phyloP scores from a whole-genome alignment of 495 filamentous ascomycete genomes.

The Aspergillus campestris region DNA sequence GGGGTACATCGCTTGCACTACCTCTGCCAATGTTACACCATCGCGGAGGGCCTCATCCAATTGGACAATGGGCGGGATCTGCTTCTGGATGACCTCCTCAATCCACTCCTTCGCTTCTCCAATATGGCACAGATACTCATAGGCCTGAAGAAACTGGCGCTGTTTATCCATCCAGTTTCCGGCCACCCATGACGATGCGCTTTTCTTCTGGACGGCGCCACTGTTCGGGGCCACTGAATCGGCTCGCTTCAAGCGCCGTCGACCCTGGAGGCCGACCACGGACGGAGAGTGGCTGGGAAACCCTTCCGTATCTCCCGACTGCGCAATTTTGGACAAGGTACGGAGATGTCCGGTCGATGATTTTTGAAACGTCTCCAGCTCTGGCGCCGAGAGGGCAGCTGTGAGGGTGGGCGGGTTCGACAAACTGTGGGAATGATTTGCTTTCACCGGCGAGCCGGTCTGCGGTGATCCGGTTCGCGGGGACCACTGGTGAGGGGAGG shows the following conservation, averaged over 20 bases:
- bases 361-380: slow-evolving; percentile 68
- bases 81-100: slow-evolving; percentile 81
- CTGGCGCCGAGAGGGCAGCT: slow-evolving; percentile 52
- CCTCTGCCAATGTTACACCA: slow-evolving; percentile 89
- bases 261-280: slow-evolving; percentile 78
- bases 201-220: slow-evolving; percentile 38
- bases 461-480: slow-evolving; percentile 23
- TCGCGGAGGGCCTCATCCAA: slow-evolving; percentile 89
- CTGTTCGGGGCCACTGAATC: slow-evolving; percentile 45
- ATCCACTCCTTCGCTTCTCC: slow-evolving; percentile 99
- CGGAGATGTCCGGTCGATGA: slow-evolving; percentile 84
- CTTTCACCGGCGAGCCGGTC: slow-evolving; percentile 32
- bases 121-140: slow-evolving; percentile 98
- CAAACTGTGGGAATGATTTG: slow-evolving; percentile 29
- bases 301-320: slow-evolving; percentile 64
- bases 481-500: slow-evolving; percentile 24
- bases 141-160: slow-evolving; percentile 90
- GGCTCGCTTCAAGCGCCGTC: slow-evolving; percentile 70
- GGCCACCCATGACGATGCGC: slow-evolving; percentile 64
- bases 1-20: slow-evolving; percentile 86
- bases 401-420: slow-evolving; percentile 35
- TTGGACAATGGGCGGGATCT: slow-evolving; percentile 91
- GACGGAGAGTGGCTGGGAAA: slow-evolving; percentile 69
- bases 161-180: slow-evolving; percentile 99
- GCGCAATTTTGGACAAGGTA: slow-evolving; percentile 77